A percentile compares a stretch with the other conserved stretches of the same genome.
phyloP scores from a whole-genome alignment of 1,139 yeast genomes.

The Diutina neorugosa region DNA sequence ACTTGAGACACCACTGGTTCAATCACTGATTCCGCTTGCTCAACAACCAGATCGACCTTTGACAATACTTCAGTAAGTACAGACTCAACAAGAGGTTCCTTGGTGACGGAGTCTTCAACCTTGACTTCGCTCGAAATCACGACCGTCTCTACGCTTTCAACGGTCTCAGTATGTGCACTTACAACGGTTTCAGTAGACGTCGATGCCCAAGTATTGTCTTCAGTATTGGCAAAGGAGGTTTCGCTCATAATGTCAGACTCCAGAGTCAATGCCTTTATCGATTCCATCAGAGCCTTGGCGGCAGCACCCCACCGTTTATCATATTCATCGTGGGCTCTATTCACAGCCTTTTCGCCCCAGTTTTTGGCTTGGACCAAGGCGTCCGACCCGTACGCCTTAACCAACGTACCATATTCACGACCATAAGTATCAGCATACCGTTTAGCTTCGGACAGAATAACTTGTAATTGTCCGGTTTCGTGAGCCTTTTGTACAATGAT shows the following conservation, averaged over 20 bases:
- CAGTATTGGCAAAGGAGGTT: neutral
- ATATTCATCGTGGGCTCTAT: neutral
- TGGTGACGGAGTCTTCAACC: neutral
- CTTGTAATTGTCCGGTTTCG: conserved; percentile 18
- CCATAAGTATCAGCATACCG: neutral
- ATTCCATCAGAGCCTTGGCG: neutral
- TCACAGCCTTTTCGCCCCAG: conserved; percentile 9
- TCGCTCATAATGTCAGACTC: neutral
- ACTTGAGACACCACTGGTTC: neutral
- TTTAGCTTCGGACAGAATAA: neutral
- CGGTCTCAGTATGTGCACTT: neutral
- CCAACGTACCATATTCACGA: conserved; percentile 9
- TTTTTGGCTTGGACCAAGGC: conserved; percentile 18
- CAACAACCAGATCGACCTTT: neutral
- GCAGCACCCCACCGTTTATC: neutral
- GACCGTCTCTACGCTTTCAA: neutral
- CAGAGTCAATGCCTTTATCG: neutral
- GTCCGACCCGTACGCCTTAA: conserved; percentile 12
- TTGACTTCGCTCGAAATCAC: neutral
- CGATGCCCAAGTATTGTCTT: neutral
- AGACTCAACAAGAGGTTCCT: neutral
- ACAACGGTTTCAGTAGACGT: neutral
- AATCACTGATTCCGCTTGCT: neutral
- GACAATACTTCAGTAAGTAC: neutral
- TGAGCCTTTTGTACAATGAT: conserved; percentile 29